Evolutionary conservation across 768 basidiomycete genomes (phyloP).

Genomic region (Coprinellus aureogranulatus): DNA sequence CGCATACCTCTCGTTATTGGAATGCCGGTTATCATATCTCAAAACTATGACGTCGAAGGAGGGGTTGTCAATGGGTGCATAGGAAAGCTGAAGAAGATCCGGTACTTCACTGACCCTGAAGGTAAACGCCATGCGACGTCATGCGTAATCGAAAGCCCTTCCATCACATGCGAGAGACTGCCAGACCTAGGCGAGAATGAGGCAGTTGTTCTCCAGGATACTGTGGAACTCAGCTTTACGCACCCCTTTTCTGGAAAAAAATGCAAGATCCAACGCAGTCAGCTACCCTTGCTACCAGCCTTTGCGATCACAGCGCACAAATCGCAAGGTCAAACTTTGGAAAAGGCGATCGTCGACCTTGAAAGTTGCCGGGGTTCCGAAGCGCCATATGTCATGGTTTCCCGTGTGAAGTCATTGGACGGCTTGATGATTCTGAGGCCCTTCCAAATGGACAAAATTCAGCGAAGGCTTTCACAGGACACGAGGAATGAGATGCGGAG

Average conservation of each 20-base stretch:
- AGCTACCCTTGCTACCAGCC: slow-evolving; percentile 35
- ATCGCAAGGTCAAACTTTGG: slow-evolving; percentile 36
- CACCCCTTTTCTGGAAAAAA: slow-evolving; percentile 5
- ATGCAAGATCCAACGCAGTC: slow-evolving; percentile 23
- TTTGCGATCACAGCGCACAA: slow-evolving; percentile 42
- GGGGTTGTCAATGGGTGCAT: slow-evolving; percentile 36
- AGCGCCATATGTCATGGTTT: slow-evolving; percentile 43
- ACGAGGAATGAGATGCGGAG: not conserved
- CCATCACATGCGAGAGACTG: not conserved
- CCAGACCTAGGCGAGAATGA: no score
- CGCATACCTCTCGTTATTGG: slow-evolving; percentile 33
- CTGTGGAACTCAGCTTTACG: not conserved
- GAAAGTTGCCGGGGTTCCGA: slow-evolving; percentile 27
- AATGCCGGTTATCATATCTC: slow-evolving; percentile 36
- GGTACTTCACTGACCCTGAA: slow-evolving; percentile 18
- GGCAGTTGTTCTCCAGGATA: not conserved
- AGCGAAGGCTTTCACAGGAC: not conserved
- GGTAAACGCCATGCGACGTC: slow-evolving; percentile 7
- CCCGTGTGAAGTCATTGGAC: slow-evolving; percentile 24
- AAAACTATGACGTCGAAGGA: slow-evolving; percentile 35
- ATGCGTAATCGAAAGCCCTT: not conserved
- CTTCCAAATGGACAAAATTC: not conserved
- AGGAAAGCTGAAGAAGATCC: slow-evolving; percentile 22
- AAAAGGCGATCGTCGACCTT: slow-evolving; percentile 31
- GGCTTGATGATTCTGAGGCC: slow-evolving; percentile 29